Conservation (phyloP, 2,329 filamentous ascomycete species). For the Basipetospora chlamydospora region DNA sequence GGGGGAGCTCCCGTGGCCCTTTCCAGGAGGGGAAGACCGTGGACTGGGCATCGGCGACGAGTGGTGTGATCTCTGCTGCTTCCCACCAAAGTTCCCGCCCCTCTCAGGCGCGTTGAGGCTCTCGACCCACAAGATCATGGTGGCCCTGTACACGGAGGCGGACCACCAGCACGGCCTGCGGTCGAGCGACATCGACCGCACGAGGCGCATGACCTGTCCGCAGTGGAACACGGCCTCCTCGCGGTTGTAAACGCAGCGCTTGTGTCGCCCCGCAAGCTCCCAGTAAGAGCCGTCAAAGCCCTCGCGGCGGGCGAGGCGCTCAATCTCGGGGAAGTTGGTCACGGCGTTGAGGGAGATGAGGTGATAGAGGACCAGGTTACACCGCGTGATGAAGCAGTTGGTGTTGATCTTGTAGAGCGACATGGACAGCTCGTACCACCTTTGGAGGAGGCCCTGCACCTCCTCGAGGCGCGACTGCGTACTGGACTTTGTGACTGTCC, state of each 20-base stretch:
- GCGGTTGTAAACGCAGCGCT: constrained; percentile 47
- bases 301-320: constrained; percentile 49
- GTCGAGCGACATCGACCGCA: constrained; percentile 44
- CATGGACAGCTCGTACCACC: constrained; percentile 53
- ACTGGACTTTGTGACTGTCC: constrained; percentile 42
- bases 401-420: constrained; percentile 39
- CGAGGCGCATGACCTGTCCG: constrained; percentile 49
- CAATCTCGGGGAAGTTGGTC: constrained; percentile 52
- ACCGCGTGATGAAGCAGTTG: constrained; percentile 43
- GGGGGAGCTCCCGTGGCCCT: constrained; percentile 6
- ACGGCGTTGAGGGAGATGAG: constrained; percentile 55
- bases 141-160: constrained; percentile 53
- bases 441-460: constrained; percentile 46
- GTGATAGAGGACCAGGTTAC: constrained; percentile 55
- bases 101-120: constrained; percentile 31
- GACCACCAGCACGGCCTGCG: constrained; percentile 56
- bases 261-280: constrained; percentile 39
- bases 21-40: constrained; percentile 3
- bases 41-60: constrained; percentile 8
- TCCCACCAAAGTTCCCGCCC: constrained; percentile 17
- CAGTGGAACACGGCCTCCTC: constrained; percentile 53
- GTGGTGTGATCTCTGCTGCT: constrained; percentile 7
- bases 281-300: constrained; percentile 39
- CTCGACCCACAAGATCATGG: constrained; percentile 48
- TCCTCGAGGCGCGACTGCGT: constrained; percentile 48